These are phyloP conservation scores for Passalora sequoiae DNA, from an alignment of 2,329 filamentous ascomycete species.

Conservation along the genomic window DNA sequence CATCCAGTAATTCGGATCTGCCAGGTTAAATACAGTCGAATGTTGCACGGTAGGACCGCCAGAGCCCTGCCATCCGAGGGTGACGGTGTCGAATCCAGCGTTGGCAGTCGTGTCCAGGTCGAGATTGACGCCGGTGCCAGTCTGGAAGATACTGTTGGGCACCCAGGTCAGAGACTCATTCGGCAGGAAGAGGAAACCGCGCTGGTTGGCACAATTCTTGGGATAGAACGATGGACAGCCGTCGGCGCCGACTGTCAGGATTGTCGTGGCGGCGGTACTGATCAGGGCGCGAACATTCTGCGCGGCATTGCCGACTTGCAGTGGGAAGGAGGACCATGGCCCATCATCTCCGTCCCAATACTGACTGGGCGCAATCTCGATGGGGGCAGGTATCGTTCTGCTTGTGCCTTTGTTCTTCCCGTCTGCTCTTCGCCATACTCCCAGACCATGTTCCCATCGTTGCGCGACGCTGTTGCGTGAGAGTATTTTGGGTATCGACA, in stretches of 20 bases:
- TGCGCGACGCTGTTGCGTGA: slow-evolving; percentile 1
- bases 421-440: slow-evolving; percentile 11
- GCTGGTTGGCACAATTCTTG: slow-evolving; percentile 27
- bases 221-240: slow-evolving; percentile 30
- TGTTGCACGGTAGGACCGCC: slow-evolving; percentile 29
- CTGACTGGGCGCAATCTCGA: slow-evolving; percentile 33
- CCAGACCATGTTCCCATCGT: too few species aligned
- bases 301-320: slow-evolving; percentile 32
- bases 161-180: slow-evolving; percentile 56
- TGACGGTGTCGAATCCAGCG: slow-evolving; percentile 33
- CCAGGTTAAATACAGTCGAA: slow-evolving; percentile 29
- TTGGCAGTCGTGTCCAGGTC: slow-evolving; percentile 36
- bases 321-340: slow-evolving; percentile 35
- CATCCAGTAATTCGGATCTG: slow-evolving; percentile 28
- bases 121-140: slow-evolving; percentile 54
- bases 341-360: slow-evolving; percentile 37
- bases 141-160: slow-evolving; percentile 55
- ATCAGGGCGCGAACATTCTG: slow-evolving; percentile 33
- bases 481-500: slow-evolving; percentile 7
- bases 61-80: slow-evolving; percentile 34
- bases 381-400: slow-evolving; percentile 29
- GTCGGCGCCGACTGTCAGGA: slow-evolving; percentile 26
- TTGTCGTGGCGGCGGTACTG: slow-evolving; percentile 31
- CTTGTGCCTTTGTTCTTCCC: slow-evolving; percentile 19
- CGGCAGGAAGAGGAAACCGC: slow-evolving; percentile 45